Evolutionary conservation across 371 early-diverging fungal species (phyloP).

Genomic region (Mucor lusitanicus): DNA sequence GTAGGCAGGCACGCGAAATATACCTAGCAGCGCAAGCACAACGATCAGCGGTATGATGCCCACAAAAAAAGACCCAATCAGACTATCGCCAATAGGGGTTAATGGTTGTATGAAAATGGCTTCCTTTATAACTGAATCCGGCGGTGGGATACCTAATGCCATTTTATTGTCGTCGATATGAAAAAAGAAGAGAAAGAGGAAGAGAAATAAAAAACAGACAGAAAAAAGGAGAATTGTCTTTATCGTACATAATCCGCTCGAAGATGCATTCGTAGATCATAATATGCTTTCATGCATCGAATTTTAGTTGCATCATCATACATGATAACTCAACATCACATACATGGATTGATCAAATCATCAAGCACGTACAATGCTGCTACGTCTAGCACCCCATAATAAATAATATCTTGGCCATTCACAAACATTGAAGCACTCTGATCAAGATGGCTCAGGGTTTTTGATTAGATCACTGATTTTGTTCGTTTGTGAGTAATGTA

Average conservation of each 20-base stretch:
- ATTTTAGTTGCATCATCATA: too few relatives aligned
- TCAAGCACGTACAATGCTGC: too few relatives aligned
- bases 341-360: too few relatives aligned
- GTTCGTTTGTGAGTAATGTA: too few relatives aligned
- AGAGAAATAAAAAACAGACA: background rate
- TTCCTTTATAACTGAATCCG: conserved; percentile 21
- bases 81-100: conserved; percentile 42
- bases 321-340: too few relatives aligned
- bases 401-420: too few relatives aligned
- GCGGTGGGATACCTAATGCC: conserved; percentile 8
- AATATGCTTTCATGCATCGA: too few relatives aligned
- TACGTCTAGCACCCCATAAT: too few relatives aligned
- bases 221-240: background rate
- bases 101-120: conserved; percentile 44
- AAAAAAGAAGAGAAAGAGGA: background rate
- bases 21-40: conserved; percentile 41
- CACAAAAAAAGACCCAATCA: conserved; percentile 52
- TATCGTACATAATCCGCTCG: background rate
- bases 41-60: conserved; percentile 44
- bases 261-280: too few relatives aligned
- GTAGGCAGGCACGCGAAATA: conserved; percentile 40
- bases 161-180: background rate
- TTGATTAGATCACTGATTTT: too few relatives aligned
- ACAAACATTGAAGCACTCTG: too few relatives aligned
- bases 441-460: too few relatives aligned